These are phyloP conservation scores for Periglandula ipomoeae DNA, from an alignment of 2,329 filamentous ascomycete species.

Conservation along the genomic window DNA sequence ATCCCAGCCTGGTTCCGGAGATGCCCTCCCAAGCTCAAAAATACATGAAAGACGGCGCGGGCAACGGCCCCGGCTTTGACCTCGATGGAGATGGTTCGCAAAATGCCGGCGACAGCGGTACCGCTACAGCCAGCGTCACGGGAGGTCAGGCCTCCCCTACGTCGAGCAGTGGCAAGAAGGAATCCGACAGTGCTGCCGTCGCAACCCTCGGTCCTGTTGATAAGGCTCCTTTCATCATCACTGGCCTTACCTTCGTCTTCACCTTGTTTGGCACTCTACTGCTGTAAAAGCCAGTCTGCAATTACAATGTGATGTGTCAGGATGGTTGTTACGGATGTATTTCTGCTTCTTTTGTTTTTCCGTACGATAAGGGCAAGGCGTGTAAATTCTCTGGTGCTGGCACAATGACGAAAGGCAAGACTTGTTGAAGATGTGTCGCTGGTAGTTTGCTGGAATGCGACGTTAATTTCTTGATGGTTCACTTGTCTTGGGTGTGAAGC, in stretches of 20 bases:
- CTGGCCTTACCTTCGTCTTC: slow-evolving; percentile 25
- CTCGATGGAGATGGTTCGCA: slow-evolving; percentile 45
- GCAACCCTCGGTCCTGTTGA: slow-evolving; percentile 19
- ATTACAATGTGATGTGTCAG: neutral
- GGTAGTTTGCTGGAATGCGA: neutral
- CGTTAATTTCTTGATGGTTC: neutral
- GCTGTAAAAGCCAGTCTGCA: slow-evolving; percentile 21
- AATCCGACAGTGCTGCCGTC: slow-evolving; percentile 22
- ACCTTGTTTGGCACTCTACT: slow-evolving; percentile 30
- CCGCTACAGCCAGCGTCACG: slow-evolving; percentile 34
- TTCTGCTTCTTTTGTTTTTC: slow-evolving; percentile 7
- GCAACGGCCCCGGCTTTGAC: slow-evolving; percentile 41
- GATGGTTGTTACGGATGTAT: slow-evolving; percentile 5
- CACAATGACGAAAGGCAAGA: slow-evolving; percentile 1
- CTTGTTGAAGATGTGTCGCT: neutral
- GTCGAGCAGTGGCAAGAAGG: slow-evolving; percentile 8
- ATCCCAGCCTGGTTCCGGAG: slow-evolving; percentile 38
- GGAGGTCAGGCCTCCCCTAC: slow-evolving; percentile 22
- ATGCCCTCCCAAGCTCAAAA: slow-evolving; percentile 42
- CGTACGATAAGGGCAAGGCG: slow-evolving; percentile 1
- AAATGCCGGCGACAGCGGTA: slow-evolving; percentile 36
- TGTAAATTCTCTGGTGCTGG: slow-evolving; percentile 2
- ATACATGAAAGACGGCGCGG: slow-evolving; percentile 46
- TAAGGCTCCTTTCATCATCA: slow-evolving; percentile 25
- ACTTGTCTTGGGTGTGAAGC: neutral